A percentile compares a stretch with the other conserved stretches of the same genome.
Conservation (phyloP, 2,329 filamentous ascomycete species). For the Xylaria polymorpha region DNA sequence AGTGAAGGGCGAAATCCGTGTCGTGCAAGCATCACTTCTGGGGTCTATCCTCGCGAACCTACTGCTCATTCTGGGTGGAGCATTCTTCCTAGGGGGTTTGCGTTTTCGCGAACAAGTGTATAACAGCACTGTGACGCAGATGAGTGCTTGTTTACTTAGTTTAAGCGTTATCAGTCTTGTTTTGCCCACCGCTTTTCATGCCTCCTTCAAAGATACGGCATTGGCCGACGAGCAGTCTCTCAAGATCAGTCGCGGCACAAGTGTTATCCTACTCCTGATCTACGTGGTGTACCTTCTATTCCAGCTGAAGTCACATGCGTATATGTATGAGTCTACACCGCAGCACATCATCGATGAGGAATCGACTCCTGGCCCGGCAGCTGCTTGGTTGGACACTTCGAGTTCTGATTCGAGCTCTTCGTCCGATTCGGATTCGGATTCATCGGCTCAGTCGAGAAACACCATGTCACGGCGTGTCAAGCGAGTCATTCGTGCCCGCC, state of each 20-base stretch:
- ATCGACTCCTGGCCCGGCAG: slow-evolving; percentile 84
- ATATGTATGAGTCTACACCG: slow-evolving; percentile 91
- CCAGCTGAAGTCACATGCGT: slow-evolving; percentile 90
- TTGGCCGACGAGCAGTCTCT: slow-evolving; percentile 77
- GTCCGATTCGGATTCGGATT: slow-evolving; percentile 75
- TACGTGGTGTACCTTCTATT: slow-evolving; percentile 88
- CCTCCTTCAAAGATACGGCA: slow-evolving; percentile 75
- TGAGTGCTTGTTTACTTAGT: slow-evolving; percentile 93
- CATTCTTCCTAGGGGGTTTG: slow-evolving; percentile 86
- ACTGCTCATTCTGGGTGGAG: slow-evolving; percentile 90
- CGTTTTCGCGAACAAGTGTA: slow-evolving; percentile 93
- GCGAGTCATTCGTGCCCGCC: slow-evolving; percentile 76
- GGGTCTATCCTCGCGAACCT: slow-evolving; percentile 92
- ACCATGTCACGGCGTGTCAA: slow-evolving; percentile 82
- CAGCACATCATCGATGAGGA: slow-evolving; percentile 95
- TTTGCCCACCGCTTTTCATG: slow-evolving; percentile 92
- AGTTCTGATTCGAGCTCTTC: slow-evolving; percentile 66
- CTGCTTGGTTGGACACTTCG: slow-evolving; percentile 82
- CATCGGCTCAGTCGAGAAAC: slow-evolving; percentile 67
- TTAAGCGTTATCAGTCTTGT: slow-evolving; percentile 90
- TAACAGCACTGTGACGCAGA: slow-evolving; percentile 94
- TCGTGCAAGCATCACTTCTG: slow-evolving; percentile 89
- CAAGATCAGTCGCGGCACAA: slow-evolving; percentile 89
- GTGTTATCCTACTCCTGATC: slow-evolving; percentile 82
- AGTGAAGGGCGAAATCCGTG: slow-evolving; percentile 84